Evolutionary conservation across 768 basidiomycete species (phyloP).

Genomic region (Exidia glandulosa): DNA sequence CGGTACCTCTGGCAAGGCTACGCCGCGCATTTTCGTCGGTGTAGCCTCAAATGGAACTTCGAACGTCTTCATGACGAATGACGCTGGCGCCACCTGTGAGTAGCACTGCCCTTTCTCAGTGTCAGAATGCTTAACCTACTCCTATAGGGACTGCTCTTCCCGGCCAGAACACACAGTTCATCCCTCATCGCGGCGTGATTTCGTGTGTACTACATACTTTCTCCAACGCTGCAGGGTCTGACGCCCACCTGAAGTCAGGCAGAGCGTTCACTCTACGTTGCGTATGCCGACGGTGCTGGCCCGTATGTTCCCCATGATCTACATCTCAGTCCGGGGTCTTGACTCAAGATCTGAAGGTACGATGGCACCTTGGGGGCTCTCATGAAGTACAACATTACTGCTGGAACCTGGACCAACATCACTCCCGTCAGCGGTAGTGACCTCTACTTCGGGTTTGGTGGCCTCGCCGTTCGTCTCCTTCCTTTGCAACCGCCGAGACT

Average conservation of each 20-base stretch:
- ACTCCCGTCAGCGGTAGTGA: slow-evolving; percentile 50
- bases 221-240: neutral
- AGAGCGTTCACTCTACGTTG: slow-evolving; percentile 47
- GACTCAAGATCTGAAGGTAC: neutral
- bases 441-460: slow-evolving; percentile 50
- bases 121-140: slow-evolving; percentile 6
- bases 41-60: slow-evolving; percentile 44
- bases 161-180: slow-evolving; percentile 44
- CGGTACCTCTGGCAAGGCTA: slow-evolving; percentile 40
- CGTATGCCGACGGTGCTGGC: slow-evolving; percentile 52
- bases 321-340: slow-evolving; percentile 12
- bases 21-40: slow-evolving; percentile 57
- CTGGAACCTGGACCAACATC: slow-evolving; percentile 49
- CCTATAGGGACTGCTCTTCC: slow-evolving; percentile 41
- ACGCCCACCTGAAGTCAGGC: slow-evolving; percentile 16
- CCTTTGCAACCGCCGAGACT: slow-evolving; percentile 29
- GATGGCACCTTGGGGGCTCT: slow-evolving; percentile 8
- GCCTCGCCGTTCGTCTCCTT: neutral
- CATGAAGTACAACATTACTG: slow-evolving; percentile 31
- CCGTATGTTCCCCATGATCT: slow-evolving; percentile 33
- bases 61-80: slow-evolving; percentile 45
- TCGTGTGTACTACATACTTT: slow-evolving; percentile 29
- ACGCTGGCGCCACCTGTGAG: slow-evolving; percentile 49
- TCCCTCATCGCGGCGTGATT: slow-evolving; percentile 59
- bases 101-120: neutral